Evolutionary conservation across 352 stramenopile species (phyloP).

Genomic region (Globisporangium megalacanthum): DNA sequence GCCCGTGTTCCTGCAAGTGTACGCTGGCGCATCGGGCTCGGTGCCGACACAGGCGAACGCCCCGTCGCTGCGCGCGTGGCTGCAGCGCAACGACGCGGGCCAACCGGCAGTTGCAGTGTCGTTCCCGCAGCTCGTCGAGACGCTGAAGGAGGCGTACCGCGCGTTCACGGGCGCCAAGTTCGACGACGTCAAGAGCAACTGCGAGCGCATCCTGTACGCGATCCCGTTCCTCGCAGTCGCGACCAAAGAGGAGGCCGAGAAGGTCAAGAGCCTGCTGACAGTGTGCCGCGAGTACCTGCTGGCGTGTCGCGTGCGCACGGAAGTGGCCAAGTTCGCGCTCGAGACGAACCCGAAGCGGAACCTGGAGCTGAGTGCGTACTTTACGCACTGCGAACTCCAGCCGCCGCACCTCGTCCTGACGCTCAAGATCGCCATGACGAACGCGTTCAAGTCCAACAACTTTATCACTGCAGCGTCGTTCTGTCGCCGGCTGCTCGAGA

Average conservation of each 20-base stretch:
- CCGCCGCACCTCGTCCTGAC: constrained; percentile 96
- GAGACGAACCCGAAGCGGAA: constrained; percentile 83
- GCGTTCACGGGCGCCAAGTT: constrained; percentile 98
- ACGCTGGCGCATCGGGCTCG: constrained; percentile 70
- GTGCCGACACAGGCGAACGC: constrained; percentile 82
- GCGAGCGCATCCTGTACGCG: constrained; percentile 90
- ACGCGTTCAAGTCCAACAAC: constrained; percentile 99
- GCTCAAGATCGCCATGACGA: constrained; percentile 98
- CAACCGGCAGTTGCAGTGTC: constrained; percentile 89
- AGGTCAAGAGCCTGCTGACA: constrained; percentile 94
- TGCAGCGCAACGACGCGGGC: constrained; percentile 84
- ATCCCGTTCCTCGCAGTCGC: constrained; percentile 96
- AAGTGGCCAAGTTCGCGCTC: constrained; percentile 62
- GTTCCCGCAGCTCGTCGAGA: constrained; percentile 88
- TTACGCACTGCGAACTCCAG: constrained; percentile 99
- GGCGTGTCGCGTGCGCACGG: constrained; percentile 94
- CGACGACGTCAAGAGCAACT: constrained; percentile 92
- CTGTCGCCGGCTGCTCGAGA: constrained; percentile 97
- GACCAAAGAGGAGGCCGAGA: constrained; percentile 88
- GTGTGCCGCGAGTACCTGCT: constrained; percentile 98
- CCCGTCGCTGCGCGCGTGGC: constrained; percentile 62
- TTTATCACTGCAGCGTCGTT: constrained; percentile 99
- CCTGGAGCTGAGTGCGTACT: constrained; percentile 98
- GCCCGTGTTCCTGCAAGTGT: constrained; percentile 82
- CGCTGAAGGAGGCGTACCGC: constrained; percentile 94